These are phyloP conservation scores for Microbotryomycetes sp. DNA, from an alignment of 1,284 basidiomycete genomes.

Conservation along the genomic window DNA sequence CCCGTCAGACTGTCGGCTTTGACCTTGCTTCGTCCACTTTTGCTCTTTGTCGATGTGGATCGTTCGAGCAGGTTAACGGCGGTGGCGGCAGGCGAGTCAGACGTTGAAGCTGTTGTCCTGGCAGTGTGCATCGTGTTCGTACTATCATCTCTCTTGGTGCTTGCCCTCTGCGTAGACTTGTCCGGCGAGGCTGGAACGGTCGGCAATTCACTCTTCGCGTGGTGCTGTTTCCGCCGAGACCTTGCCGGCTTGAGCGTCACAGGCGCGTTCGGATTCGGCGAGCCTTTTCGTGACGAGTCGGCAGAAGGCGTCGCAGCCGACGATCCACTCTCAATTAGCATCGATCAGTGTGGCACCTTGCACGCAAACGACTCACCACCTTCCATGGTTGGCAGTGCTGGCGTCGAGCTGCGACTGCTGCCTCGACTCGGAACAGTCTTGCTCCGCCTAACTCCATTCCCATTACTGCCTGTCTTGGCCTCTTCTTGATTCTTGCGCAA, in stretches of 20 bases:
- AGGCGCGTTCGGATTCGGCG: background rate
- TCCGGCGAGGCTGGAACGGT: background rate
- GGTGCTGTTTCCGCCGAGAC: background rate
- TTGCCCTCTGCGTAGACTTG: background rate
- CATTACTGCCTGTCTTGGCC: slow-evolving; percentile 9
- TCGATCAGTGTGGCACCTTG: background rate
- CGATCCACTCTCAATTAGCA: no score
- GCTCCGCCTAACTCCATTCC: slow-evolving; percentile 27
- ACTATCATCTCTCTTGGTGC: background rate
- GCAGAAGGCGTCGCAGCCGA: background rate
- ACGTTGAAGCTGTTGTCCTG: background rate
- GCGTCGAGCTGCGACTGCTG: background rate
- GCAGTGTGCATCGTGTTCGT: background rate
- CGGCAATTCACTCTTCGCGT: background rate
- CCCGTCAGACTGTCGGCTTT: no score
- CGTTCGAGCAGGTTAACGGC: no score
- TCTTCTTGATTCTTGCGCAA: slow-evolving; percentile 15
- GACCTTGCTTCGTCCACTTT: no score
- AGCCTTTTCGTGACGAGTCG: background rate
- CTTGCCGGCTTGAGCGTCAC: background rate
- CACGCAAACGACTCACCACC: background rate
- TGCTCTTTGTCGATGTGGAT: no score
- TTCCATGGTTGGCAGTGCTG: background rate
- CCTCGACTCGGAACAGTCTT: slow-evolving; percentile 17
- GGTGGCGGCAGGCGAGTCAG: no score